These are phyloP conservation scores for Fusarium xyrophilum DNA, from an alignment of 2,329 filamentous ascomycete genomes.

Conservation along the genomic window DNA sequence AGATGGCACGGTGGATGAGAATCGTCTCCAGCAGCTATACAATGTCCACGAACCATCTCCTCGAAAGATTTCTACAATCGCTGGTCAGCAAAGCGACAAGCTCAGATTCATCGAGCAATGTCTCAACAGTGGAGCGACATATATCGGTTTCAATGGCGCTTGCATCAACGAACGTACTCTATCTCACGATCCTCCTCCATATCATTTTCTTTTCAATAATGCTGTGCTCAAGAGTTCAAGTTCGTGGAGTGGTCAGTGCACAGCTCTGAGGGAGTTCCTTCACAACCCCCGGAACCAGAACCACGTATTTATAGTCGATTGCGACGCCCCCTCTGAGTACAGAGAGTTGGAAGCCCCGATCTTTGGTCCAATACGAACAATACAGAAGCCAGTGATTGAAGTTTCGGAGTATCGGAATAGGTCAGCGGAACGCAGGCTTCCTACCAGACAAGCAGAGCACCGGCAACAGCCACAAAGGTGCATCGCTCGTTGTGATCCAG, in stretches of 20 bases:
- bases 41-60: rapidly evolving
- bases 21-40: neutral
- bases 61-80: neutral
- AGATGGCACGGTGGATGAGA: neutral
- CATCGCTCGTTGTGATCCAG: neutral
- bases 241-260: neutral
- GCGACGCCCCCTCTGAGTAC: conserved; percentile 10
- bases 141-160: conserved; percentile 26
- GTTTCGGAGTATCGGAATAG: neutral
- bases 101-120: conserved; percentile 7
- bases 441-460: neutral
- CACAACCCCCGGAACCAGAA: neutral
- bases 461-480: neutral
- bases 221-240: neutral
- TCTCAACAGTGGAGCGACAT: conserved; percentile 2
- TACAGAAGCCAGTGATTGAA: neutral
- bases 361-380: neutral
- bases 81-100: conserved; percentile 17
- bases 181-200: neutral
- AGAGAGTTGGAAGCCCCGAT: neutral
- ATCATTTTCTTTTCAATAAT: conserved; percentile 8
- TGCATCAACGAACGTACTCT: neutral
- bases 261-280: conserved; percentile 6
- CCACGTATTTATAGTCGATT: conserved; percentile 28
- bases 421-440: rapidly evolving